Base-by-base conservation (phyloP, 2,329 filamentous ascomycete genomes). In the Colletotrichum filicis region DNA sequence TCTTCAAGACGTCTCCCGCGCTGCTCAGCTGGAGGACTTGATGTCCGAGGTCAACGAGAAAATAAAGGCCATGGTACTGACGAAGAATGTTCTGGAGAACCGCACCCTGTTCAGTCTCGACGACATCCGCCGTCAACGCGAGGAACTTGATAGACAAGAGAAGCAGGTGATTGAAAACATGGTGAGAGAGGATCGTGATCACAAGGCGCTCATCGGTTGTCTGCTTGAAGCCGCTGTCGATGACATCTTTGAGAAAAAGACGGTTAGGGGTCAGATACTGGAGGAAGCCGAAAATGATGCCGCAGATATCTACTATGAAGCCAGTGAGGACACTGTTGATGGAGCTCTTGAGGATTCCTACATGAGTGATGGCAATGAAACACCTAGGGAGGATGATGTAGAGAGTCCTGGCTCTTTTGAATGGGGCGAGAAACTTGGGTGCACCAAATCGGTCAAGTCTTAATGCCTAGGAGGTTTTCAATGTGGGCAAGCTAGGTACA, bases 111-210 rank as follows among this genome's bases (percentile, higher is more conserved):
- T 65, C 3, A 72, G 78, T n/a, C 77, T 83, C n/a, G 74, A 79
- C 42, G 78, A 79, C 7, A 81, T 84, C 65, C 75, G 77, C 26
- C 75, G 78, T 14, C 75, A 80, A 69, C 79, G 82, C 55, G 79
- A 80, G 66, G 82, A 83, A 71, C 76, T 84, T 8, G 81, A 82
- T 68, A 79, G 76, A 65, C 76, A 79, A 61, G 83, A 84, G 69
- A 76, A 64, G 55, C 77, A 78, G 8, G 53, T 80, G 3, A 69
- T 79, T n/a, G 73, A 70, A 3, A 77, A 68, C n/a, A 79, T 80
- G 75, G 53, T 79, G 61, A 68, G 69, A 30, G 77, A 78, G 4
- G 79, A 83, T 67, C 26, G 61, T 11, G 78, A 82, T 59, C 79
- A 81, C 55, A 80, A 77, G 59, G 35, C 30, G 2, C 66, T 81